Percentiles rank a stretch among this genome's conserved stretches.
phyloP scores from a whole-genome alignment of 2,329 filamentous ascomycete species.

The Sclerotinia trifoliorum region DNA sequence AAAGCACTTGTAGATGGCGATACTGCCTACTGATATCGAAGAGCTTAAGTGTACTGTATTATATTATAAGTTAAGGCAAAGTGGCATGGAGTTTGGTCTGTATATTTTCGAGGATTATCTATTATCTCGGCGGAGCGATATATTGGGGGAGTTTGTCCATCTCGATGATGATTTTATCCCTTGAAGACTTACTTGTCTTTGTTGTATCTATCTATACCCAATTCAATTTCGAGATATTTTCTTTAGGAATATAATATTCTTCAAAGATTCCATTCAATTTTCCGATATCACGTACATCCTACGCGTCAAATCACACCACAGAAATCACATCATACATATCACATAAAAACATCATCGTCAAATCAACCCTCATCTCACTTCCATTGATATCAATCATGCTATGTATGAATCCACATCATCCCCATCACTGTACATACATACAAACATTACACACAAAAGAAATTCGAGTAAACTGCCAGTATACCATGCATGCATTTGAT shows the following conservation, averaged over 20 bases:
- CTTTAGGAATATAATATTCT: not conserved
- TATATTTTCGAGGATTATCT: not conserved
- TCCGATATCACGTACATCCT: not conserved
- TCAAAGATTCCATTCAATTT: not conserved
- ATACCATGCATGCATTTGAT: not conserved
- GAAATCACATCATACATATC: not conserved
- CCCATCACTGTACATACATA: not conserved
- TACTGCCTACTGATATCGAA: not conserved
- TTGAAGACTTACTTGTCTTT: not conserved
- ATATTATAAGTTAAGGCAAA: not conserved
- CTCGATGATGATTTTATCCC: not conserved
- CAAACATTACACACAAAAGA: not conserved
- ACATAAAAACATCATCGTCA: not conserved
- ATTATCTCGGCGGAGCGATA: slow-evolving; percentile 1
- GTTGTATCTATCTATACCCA: slow-evolving; percentile 17
- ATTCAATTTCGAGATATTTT: not conserved
- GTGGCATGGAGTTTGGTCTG: slow-evolving; percentile 13
- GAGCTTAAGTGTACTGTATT: not conserved
- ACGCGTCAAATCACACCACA: too few relatives aligned
- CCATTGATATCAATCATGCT: not conserved
- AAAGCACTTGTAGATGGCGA: not conserved
- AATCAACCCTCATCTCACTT: not conserved
- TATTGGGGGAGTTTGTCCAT: slow-evolving; percentile 6
- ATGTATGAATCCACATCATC: not conserved
- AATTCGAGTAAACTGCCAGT: not conserved